Percentiles rank a stretch among this genome's conserved stretches.
phyloP scores from a whole-genome alignment of 768 basidiomycete species.

The Gautieria morchelliformis region DNA sequence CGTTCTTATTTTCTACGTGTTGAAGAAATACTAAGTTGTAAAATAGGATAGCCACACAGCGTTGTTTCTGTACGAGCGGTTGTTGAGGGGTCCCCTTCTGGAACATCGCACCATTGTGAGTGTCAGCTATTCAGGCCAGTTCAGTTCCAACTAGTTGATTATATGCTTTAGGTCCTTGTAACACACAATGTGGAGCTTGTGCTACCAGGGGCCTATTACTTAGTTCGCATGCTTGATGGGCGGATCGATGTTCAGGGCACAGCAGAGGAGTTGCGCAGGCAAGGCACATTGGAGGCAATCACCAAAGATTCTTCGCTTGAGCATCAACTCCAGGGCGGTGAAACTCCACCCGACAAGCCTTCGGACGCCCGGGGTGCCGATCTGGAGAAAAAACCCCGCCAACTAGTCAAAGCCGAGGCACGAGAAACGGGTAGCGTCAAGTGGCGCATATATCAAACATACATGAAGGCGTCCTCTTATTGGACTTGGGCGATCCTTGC shows the following conservation, averaged over 20 bases:
- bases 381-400: conserved; percentile 50
- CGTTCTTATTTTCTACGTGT: neutral
- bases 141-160: neutral
- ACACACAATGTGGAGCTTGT: conserved; percentile 37
- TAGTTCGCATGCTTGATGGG: conserved; percentile 33
- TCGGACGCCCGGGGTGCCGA: conserved; percentile 12
- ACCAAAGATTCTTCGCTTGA: conserved; percentile 20
- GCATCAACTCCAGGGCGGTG: conserved; percentile 17
- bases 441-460: conserved; percentile 55
- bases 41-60: conserved; percentile 22
- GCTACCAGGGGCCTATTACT: conserved; percentile 28
- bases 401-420: conserved; percentile 75
- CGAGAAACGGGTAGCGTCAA: conserved; percentile 75
- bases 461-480: conserved; percentile 53
- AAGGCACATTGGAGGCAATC: conserved; percentile 27
- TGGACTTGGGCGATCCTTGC: conserved; percentile 10
- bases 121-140: neutral
- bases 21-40: neutral
- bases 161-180: conserved; percentile 23
- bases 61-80: conserved; percentile 18
- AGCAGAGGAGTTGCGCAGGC: conserved; percentile 24
- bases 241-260: conserved; percentile 31
- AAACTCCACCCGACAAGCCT: conserved; percentile 19
- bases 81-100: conserved; percentile 20
- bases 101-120: conserved; percentile 26